phyloP scores from a whole-genome alignment of 2,329 filamentous ascomycete species.

The Macrophomina pseudophaseolina region DNA sequence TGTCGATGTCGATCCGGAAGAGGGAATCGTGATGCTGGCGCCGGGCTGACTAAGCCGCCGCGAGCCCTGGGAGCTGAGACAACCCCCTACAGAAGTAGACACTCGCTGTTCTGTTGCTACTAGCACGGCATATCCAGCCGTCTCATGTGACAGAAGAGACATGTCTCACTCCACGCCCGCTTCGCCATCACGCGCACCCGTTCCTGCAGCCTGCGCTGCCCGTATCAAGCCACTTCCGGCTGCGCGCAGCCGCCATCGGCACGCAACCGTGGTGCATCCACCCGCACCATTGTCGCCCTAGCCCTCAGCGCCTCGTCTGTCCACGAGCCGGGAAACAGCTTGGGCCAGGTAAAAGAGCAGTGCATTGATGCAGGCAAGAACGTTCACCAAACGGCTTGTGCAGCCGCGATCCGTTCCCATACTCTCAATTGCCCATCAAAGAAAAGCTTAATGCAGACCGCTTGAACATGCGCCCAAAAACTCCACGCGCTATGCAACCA shows the following conservation, averaged over 20 bases:
- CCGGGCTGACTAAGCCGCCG: constrained; percentile 18
- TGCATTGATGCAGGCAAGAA: constrained; percentile 13
- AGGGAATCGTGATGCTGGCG: constrained; percentile 26
- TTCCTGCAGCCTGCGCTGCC: constrained; percentile 17
- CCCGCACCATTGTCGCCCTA: neutral
- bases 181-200: constrained; percentile 9
- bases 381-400: neutral
- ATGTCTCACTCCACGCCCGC: constrained; percentile 11
- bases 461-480: constrained; percentile 12
- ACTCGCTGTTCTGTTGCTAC: neutral
- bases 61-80: too few species aligned
- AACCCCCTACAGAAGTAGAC: too few species aligned
- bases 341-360: neutral
- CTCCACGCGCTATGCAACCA: constrained; percentile 21
- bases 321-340: too few species aligned
- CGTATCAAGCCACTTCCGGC: constrained; percentile 8
- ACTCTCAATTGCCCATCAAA: neutral
- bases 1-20: constrained; percentile 24
- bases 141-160: neutral
- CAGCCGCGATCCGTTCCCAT: neutral
- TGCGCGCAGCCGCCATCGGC: neutral
- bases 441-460: constrained; percentile 1
- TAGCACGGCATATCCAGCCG: neutral
- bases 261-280: neutral
- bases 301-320: too few species aligned